Conservation (phyloP, 192 early-diverging fungal genomes). For the Hyaloraphidium curvatum region DNA sequence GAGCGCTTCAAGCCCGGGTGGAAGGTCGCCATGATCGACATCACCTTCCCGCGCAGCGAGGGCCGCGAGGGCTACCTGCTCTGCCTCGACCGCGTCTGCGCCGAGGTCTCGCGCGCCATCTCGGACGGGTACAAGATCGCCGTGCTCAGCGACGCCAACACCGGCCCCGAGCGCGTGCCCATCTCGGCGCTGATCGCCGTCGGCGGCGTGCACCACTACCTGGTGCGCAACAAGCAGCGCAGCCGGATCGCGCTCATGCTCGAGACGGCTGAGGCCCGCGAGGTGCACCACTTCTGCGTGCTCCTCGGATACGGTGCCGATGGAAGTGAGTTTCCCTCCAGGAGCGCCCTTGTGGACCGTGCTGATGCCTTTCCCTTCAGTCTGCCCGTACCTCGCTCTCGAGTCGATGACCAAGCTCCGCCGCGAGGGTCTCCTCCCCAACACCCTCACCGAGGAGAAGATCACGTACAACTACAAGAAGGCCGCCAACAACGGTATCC, state of each 20-base stretch:
- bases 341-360: slow-evolving; percentile 27
- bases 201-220: slow-evolving; percentile 84
- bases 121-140: slow-evolving; percentile 58
- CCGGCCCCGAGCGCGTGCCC: slow-evolving; percentile 45
- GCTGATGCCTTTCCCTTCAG: slow-evolving; percentile 48
- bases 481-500: slow-evolving; percentile 81
- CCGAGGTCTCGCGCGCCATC: slow-evolving; percentile 66
- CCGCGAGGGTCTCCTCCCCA: slow-evolving; percentile 50
- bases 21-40: slow-evolving; percentile 65
- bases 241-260: slow-evolving; percentile 70
- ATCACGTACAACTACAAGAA: slow-evolving; percentile 67
- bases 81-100: slow-evolving; percentile 73
- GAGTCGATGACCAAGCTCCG: slow-evolving; percentile 79
- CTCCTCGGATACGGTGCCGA: slow-evolving; percentile 49
- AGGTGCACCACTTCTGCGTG: slow-evolving; percentile 90
- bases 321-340: slow-evolving; percentile 2
- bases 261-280: slow-evolving; percentile 85
- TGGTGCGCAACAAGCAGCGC: slow-evolving; percentile 74
- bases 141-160: slow-evolving; percentile 58
- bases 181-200: slow-evolving; percentile 69
- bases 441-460: slow-evolving; percentile 39
- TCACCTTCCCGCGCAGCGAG: slow-evolving; percentile 55
- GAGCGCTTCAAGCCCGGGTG: slow-evolving; percentile 43
- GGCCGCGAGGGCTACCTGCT: slow-evolving; percentile 58
- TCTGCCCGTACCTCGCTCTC: slow-evolving; percentile 81